Evolutionary conservation across 2,329 filamentous ascomycete species (phyloP), one percentile per base, ranked within the genome.

Genomic region (Tolypocladium album): DNA sequence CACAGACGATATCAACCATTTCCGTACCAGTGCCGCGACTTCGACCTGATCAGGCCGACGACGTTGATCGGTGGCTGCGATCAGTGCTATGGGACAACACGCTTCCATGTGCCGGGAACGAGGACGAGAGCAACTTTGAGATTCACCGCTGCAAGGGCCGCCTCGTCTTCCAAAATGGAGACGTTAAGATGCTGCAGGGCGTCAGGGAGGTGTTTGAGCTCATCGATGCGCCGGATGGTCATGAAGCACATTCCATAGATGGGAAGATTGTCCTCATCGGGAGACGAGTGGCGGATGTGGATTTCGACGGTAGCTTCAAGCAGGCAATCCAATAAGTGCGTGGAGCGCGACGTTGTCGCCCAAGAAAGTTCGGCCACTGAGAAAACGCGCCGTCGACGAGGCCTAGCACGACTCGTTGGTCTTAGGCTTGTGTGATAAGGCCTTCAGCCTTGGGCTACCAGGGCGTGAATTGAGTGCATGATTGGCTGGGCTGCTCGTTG

Each of bases 191-290:
- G 64, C 80, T 97, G 9, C 94, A 99, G 72, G 94, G 92, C 2
- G 94, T 99, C 1, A 79, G 93, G 58, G 93, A 97, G 67, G 83
- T 97, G 20, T 99, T 97, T 72, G 94, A 99, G 68, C 88, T 97
- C 31, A 83, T 90, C 31, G 91, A 96, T 65, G 77, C 75, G 9
- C 74, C 76, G 5, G 66, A 71, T 12, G 71, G 69, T 12, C 65
- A 67, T 12, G 69, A 70, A 2, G 67, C 63, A 52, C 60, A 60
- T 15, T 62, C 69, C 13, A 64, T 65, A 34, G 65, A 71, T 43
- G 82, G 85, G 27, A 88, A 88, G 70, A 74, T 88, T 56, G 82
- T 88, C 12, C 67, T 88, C 55, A 88, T 88, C 70, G 86, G 86
- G 53, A 78, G 82, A 61, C 75, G 80, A 52, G 67, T 88, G 59